These are phyloP conservation scores for Trichosporon ovoides DNA, from an alignment of 1,284 basidiomycete species.

Conservation along the genomic window DNA sequence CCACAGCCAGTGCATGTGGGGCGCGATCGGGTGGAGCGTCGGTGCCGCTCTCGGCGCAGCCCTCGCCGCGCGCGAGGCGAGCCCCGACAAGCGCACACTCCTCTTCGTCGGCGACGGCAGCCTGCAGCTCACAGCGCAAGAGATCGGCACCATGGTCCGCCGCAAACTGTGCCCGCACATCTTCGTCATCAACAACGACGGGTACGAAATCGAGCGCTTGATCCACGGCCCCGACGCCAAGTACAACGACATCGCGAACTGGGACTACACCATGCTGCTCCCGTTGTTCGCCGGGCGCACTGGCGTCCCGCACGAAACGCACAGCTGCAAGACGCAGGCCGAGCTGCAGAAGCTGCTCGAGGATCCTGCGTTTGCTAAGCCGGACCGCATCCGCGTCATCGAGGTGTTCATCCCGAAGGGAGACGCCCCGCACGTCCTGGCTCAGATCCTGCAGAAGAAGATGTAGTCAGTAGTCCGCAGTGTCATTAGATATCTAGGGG, in stretches of 20 bases:
- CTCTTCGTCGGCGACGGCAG: conserved; percentile 69
- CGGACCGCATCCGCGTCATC: conserved; percentile 44
- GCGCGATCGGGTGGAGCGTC: conserved; percentile 50
- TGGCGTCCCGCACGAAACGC: conserved; percentile 26
- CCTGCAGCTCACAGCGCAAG: conserved; percentile 52
- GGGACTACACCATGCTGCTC: conserved; percentile 47
- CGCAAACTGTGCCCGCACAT: conserved; percentile 49
- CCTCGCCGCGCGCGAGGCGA: conserved; percentile 66
- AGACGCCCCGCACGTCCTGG: conserved; percentile 26
- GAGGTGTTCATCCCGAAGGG: conserved; percentile 47
- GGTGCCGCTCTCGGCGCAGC: conserved; percentile 52
- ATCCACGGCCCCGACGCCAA: conserved; percentile 48
- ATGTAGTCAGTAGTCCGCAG: background rate
- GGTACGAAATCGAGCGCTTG: conserved; percentile 80
- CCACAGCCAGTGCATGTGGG: conserved; percentile 58
- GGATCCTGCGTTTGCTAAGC: conserved; percentile 39
- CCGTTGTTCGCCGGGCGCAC: conserved; percentile 42
- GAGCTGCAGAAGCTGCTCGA: conserved; percentile 56
- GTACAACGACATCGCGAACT: conserved; percentile 51
- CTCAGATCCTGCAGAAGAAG: conserved; percentile 6
- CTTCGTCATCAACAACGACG: conserved; percentile 76
- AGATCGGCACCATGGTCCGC: conserved; percentile 53
- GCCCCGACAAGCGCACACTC: conserved; percentile 61
- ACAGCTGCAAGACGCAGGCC: conserved; percentile 40
- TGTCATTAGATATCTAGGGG: background rate